Conservation (phyloP, 164 flowering plant species). For the Magnolia officinalis region DNA sequence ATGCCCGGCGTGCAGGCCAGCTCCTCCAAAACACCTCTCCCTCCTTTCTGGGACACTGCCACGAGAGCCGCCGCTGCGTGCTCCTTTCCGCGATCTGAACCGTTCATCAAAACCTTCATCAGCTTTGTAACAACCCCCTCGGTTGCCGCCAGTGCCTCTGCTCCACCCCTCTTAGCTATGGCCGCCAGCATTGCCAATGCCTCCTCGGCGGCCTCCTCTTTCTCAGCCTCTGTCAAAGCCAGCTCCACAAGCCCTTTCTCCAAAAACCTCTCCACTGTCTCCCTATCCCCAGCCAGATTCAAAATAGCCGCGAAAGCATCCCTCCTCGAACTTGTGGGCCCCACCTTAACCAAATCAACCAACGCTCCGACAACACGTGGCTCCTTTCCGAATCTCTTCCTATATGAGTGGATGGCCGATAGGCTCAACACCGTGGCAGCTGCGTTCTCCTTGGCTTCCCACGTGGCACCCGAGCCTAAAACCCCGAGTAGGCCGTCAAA, state of each 20-base stretch:
- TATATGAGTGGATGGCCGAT: conserved; percentile 32
- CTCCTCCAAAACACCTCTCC: conserved; percentile 49
- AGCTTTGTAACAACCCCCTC: conserved; percentile 30
- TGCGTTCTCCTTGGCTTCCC: conserved; percentile 89
- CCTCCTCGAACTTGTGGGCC: conserved; percentile 46
- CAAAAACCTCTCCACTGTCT: conserved; percentile 48
- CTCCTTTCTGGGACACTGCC: conserved; percentile 59
- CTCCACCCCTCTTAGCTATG: conserved; percentile 70
- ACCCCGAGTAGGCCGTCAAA: conserved; percentile 65
- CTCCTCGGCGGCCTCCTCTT: conserved; percentile 51
- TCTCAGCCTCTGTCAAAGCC: conserved; percentile 29
- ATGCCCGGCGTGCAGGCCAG: conserved; percentile 51
- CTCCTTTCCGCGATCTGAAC: conserved; percentile 59
- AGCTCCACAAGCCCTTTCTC: conserved; percentile 65
- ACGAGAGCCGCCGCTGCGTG: conserved; percentile 69
- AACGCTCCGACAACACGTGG: conserved; percentile 55
- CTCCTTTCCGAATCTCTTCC: conserved; percentile 54
- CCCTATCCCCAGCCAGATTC: conserved; percentile 70
- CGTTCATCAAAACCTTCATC: conserved; percentile 40
- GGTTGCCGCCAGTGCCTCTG: conserved; percentile 42
- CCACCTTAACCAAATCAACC: conserved; percentile 47
- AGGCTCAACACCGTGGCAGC: conserved; percentile 76
- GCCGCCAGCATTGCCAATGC: conserved; percentile 53
- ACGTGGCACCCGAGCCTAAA: conserved; percentile 56
- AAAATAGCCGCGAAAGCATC: conserved; percentile 75